These are phyloP conservation scores for Pelargonium fulgidum DNA, from an alignment of 441 rosid genomes.

Conservation along the genomic window DNA sequence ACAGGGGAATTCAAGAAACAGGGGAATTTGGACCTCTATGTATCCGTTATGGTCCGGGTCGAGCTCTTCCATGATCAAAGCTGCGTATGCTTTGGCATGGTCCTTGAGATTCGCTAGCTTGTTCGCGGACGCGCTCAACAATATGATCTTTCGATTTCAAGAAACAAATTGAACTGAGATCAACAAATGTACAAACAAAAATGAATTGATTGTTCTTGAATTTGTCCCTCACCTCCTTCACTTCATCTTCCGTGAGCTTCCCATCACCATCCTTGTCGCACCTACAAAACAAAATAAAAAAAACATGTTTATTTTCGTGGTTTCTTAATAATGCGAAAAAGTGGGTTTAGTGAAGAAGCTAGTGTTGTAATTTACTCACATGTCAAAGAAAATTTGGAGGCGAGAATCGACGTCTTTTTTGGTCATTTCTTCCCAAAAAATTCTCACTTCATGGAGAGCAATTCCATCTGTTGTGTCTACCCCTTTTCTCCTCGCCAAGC, in stretches of 20 bases:
- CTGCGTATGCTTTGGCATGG: conserved; percentile 53
- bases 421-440: conserved; percentile 87
- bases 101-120: conserved; percentile 64
- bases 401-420: conserved; percentile 65
- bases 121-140: conserved; percentile 81
- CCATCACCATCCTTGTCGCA: conserved; percentile 93
- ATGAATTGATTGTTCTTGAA: not conserved
- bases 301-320: not conserved
- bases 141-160: conserved; percentile 41
- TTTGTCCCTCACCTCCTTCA: conserved; percentile 48
- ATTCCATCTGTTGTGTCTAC: conserved; percentile 46
- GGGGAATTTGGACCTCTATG: conserved; percentile 50
- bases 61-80: conserved; percentile 94
- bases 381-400: conserved; percentile 86
- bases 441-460: conserved; percentile 46
- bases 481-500: conserved; percentile 61
- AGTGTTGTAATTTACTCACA: conserved; percentile 34
- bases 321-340: not conserved
- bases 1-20: not conserved
- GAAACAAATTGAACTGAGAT: conserved; percentile 2
- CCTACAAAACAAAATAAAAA: conserved; percentile 31
- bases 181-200: not conserved
- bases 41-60: conserved; percentile 86
- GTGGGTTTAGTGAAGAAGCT: not conserved
- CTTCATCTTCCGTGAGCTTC: conserved; percentile 67